Percentiles rank a stretch among this genome's conserved stretches.
Conservation (phyloP, 331 rosid species). For the Cydonia oblonga region DNA sequence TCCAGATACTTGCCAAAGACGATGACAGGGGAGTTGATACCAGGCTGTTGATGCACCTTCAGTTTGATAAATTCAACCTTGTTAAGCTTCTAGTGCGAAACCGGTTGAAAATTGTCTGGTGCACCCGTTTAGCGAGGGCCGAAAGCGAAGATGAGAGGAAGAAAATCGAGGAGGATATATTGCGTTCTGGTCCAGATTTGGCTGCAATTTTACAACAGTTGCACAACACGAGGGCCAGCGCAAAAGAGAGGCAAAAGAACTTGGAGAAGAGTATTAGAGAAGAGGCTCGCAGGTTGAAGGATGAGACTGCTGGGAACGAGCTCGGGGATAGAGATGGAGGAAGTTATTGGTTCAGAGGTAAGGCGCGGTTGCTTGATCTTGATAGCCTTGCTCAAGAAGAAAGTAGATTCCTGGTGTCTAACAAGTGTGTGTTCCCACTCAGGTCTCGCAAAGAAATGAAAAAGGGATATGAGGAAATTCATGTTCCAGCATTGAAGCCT, state of each 20-base stretch:
- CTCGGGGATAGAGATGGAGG: constrained; percentile 63
- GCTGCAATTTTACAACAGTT: constrained; percentile 78
- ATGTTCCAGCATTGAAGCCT: constrained; percentile 61
- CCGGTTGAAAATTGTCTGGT: constrained; percentile 83
- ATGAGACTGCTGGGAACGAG: constrained; percentile 58
- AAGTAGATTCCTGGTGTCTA: constrained; percentile 59
- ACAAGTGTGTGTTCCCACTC: constrained; percentile 53
- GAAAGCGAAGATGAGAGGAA: constrained; percentile 74
- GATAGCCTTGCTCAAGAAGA: constrained; percentile 48
- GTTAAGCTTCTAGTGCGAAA: constrained; percentile 60
- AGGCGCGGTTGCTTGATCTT: constrained; percentile 71
- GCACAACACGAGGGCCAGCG: constrained; percentile 69
- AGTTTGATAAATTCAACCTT: constrained; percentile 62
- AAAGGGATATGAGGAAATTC: constrained; percentile 68
- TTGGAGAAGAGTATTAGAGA: constrained; percentile 85
- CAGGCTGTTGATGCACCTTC: constrained; percentile 50
- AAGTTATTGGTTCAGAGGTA: constrained; percentile 68
- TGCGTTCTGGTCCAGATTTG: constrained; percentile 52
- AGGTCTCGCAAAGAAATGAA: constrained; percentile 40
- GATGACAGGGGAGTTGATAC: constrained; percentile 70
- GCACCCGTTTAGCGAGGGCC: constrained; percentile 77
- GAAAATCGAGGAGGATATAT: constrained; percentile 80
- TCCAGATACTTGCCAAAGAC: constrained; percentile 62
- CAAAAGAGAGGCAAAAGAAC: constrained; percentile 79
- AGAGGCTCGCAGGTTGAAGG: constrained; percentile 78